Evolutionary conservation across 805 yeast species (phyloP).

Genomic region (Limtongia smithiae): DNA sequence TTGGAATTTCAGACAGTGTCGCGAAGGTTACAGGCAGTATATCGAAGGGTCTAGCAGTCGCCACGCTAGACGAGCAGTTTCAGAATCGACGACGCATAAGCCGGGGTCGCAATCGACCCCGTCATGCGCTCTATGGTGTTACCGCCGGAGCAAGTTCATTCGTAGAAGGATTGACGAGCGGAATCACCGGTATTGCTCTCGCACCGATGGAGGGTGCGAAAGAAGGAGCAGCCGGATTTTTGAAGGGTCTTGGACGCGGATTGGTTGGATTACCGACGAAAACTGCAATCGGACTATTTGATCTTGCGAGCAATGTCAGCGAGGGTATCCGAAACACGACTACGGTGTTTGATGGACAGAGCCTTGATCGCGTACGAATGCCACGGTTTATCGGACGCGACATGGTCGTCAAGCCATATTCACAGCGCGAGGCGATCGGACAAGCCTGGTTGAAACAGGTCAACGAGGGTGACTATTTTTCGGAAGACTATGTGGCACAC

Average conservation of each 20-base stretch:
- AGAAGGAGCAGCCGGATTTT: constrained; percentile 88
- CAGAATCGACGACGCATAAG: constrained; percentile 76
- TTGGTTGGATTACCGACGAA: constrained; percentile 94
- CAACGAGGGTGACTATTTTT: constrained; percentile 71
- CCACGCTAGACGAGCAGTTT: constrained; percentile 79
- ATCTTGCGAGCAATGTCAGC: constrained; percentile 84
- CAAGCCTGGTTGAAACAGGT: constrained; percentile 85
- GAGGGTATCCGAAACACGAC: constrained; percentile 94
- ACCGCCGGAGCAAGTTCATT: constrained; percentile 85
- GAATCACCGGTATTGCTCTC: constrained; percentile 82
- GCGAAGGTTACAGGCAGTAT: constrained; percentile 90
- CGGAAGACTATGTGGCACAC: constrained; percentile 81
- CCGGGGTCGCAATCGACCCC: constrained; percentile 72
- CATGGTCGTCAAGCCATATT: constrained; percentile 68
- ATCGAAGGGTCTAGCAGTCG: constrained; percentile 89
- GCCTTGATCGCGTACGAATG: constrained; percentile 72
- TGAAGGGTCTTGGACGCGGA: constrained; percentile 92
- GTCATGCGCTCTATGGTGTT: constrained; percentile 80
- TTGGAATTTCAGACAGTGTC: constrained; percentile 90
- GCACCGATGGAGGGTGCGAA: constrained; percentile 89
- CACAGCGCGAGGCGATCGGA: constrained; percentile 85
- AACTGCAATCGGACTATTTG: constrained; percentile 92
- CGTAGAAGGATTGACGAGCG: constrained; percentile 80
- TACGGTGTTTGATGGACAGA: constrained; percentile 77
- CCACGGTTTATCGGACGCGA: constrained; percentile 74